Percentiles rank a stretch among this genome's conserved stretches.
Conservation (phyloP, 805 yeast species). For the Saccharomycopsis synnaedendra region DNA sequence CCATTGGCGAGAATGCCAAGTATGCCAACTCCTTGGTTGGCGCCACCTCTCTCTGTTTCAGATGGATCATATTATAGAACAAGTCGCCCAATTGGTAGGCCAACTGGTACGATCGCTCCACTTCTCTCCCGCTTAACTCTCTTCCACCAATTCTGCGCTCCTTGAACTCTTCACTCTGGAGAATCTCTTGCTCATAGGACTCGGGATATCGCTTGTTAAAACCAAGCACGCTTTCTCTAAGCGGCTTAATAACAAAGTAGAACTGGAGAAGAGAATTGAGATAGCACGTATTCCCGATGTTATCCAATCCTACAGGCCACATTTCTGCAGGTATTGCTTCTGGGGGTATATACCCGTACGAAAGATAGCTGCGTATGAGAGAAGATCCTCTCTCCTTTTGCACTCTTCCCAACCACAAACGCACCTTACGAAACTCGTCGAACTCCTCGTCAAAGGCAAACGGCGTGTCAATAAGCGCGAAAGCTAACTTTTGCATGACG, state of each 20-base stretch:
- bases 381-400: background rate
- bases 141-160: conserved; percentile 82
- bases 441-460: conserved; percentile 4
- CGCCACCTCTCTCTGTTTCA: conserved; percentile 51
- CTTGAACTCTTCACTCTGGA: conserved; percentile 7
- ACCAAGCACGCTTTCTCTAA: conserved; percentile 51
- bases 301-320: conserved; percentile 88
- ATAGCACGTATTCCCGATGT: conserved; percentile 94
- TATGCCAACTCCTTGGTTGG: conserved; percentile 83
- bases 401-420: conserved; percentile 2
- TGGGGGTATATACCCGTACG: conserved; percentile 6
- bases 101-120: conserved; percentile 73
- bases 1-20: conserved; percentile 69
- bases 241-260: conserved; percentile 76
- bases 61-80: conserved; percentile 57
- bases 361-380: conserved; percentile 3
- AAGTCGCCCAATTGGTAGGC: conserved; percentile 59
- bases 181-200: conserved; percentile 1
- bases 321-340: conserved; percentile 6
- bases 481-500: conserved; percentile 18
- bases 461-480: conserved; percentile 21
- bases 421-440: background rate
- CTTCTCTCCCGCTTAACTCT: conserved; percentile 64
- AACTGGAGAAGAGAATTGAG: conserved; percentile 84
- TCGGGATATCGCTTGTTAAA: conserved; percentile 32